phyloP scores from a whole-genome alignment of 2,329 filamentous ascomycete species.

The Cladosporium sp. region DNA sequence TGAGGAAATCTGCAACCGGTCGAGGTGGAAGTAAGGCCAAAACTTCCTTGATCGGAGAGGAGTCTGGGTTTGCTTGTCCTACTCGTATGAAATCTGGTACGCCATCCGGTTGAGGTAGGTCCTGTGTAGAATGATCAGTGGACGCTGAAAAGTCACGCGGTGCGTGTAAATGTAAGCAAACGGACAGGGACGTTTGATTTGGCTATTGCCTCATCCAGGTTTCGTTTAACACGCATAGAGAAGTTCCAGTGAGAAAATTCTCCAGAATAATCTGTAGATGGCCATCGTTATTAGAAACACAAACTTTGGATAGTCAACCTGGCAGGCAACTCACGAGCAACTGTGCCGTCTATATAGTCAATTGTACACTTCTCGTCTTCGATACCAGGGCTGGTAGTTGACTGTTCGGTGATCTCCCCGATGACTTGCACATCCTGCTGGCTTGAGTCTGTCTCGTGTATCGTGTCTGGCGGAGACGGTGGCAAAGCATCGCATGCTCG shows the following conservation, averaged over 20 bases:
- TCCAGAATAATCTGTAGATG: slow-evolving; percentile 33
- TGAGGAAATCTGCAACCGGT: slow-evolving; percentile 37
- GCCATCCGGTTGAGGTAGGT: too few species aligned
- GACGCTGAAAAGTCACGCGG: too few species aligned
- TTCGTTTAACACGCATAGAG: slow-evolving; percentile 37
- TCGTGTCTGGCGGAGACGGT: too few species aligned
- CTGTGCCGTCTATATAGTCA: slow-evolving; percentile 34
- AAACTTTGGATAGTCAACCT: slow-evolving; percentile 3
- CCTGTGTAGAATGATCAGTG: too few species aligned
- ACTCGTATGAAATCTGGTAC: background rate
- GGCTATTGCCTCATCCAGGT: slow-evolving; percentile 28
- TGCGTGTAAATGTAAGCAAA: too few species aligned
- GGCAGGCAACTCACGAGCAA: slow-evolving; percentile 29
- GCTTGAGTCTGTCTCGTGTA: too few species aligned
- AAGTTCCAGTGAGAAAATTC: slow-evolving; percentile 42
- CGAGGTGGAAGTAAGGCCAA: slow-evolving; percentile 36
- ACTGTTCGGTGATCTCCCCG: too few species aligned
- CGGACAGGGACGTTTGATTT: too few species aligned
- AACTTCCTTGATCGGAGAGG: slow-evolving; percentile 18
- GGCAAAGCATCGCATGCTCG: background rate
- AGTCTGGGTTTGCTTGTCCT: background rate
- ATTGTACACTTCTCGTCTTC: slow-evolving; percentile 38
- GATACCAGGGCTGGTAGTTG: slow-evolving; percentile 18
- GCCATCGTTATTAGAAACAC: background rate
- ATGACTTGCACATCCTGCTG: too few species aligned